Evolutionary conservation across 2,329 filamentous ascomycete genomes (phyloP).

Genomic region (Rhynchosporium agropyri): DNA sequence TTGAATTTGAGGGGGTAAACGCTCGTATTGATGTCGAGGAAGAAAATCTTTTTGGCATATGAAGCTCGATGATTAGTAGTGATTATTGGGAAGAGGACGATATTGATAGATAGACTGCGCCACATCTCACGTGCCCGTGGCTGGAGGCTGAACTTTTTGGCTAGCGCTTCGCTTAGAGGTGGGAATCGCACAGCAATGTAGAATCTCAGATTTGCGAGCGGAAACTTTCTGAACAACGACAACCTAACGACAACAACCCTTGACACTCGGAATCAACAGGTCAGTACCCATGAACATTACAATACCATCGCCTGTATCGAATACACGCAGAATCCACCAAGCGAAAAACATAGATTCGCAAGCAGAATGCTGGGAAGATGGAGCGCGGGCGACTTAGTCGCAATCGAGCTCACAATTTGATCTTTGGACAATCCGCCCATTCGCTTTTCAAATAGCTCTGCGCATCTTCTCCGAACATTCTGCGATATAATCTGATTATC

Average conservation of each 20-base stretch:
- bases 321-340: neutral
- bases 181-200: conserved; percentile 10
- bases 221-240: conserved; percentile 14
- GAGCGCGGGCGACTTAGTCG: neutral
- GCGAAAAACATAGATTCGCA: conserved; percentile 6
- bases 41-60: no score
- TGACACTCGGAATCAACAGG: conserved; percentile 23
- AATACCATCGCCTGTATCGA: neutral
- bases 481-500: conserved; percentile 16
- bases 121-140: neutral
- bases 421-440: neutral
- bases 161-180: conserved; percentile 7
- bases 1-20: no score
- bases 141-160: neutral
- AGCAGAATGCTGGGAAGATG: conserved; percentile 1
- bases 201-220: neutral
- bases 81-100: no score
- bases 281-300: conserved; percentile 1
- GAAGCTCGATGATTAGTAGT: no score
- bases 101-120: no score
- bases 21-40: no score
- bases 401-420: conserved; percentile 19
- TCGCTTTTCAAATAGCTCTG: conserved; percentile 4
- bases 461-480: conserved; percentile 14
- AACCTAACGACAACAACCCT: conserved; percentile 21